Conservation (phyloP, 73 alveolate species). For the Paramecium bursaria region DNA sequence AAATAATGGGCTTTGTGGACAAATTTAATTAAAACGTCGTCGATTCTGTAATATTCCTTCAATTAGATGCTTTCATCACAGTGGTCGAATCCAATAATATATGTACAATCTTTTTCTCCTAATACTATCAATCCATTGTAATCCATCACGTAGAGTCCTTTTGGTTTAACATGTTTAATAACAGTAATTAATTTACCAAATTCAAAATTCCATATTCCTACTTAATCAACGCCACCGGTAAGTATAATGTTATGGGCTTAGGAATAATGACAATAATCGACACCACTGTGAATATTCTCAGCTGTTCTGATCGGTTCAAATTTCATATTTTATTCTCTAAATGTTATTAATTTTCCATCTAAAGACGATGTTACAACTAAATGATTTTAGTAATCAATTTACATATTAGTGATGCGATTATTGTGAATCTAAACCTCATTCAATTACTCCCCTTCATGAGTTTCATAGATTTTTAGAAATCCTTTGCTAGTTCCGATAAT, state of each 20-base stretch:
- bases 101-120: constrained; percentile 12
- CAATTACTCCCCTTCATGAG: neutral
- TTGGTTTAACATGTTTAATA: neutral
- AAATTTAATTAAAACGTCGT: too few relatives aligned
- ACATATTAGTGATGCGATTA: constrained; percentile 54
- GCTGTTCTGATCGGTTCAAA: constrained; percentile 49
- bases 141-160: constrained; percentile 38
- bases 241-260: constrained; percentile 8
- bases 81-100: neutral
- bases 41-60: too few relatives aligned
- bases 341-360: constrained; percentile 16
- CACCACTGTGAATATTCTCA: constrained; percentile 21
- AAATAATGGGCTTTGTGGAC: too few relatives aligned
- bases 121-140: neutral
- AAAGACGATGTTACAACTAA: constrained; percentile 27
- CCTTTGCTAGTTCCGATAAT: constrained; percentile 58
- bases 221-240: constrained; percentile 46
- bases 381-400: constrained; percentile 60
- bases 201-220: constrained; percentile 45
- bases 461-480: constrained; percentile 23
- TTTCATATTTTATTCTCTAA: constrained; percentile 16
- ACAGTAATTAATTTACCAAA: neutral
- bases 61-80: constrained; percentile 6
- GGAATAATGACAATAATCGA: constrained; percentile 38
- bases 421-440: neutral